These are phyloP conservation scores for Colletotrichum gigasporum DNA, from an alignment of 2,329 filamentous ascomycete species.

Conservation along the genomic window DNA sequence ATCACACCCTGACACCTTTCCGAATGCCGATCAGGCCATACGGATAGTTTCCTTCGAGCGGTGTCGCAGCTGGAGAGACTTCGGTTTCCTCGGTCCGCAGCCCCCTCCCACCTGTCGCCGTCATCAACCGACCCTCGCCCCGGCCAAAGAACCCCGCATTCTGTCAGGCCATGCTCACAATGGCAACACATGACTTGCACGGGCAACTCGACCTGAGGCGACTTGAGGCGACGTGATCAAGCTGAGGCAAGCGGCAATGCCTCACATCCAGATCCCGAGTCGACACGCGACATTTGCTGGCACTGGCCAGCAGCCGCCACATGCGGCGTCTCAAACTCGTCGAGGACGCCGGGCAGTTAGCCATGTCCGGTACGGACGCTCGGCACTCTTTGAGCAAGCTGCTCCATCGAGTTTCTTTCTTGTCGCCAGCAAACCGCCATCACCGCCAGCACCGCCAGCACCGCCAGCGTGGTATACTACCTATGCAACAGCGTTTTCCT, in stretches of 20 bases:
- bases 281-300: not conserved
- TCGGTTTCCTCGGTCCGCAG: not conserved
- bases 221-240: not conserved
- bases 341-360: not conserved
- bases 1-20: not conserved
- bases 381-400: not conserved
- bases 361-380: not conserved
- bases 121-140: not conserved
- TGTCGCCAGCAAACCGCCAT: not conserved
- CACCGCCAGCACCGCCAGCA: not conserved
- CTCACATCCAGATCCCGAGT: not conserved
- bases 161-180: not conserved
- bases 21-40: not conserved
- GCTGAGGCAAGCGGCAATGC: slow-evolving; percentile 1
- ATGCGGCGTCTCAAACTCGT: slow-evolving; percentile 7
- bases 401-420: not conserved
- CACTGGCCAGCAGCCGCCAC: slow-evolving; percentile 15
- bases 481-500: not conserved
- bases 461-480: not conserved
- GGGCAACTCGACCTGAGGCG: not conserved
- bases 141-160: not conserved
- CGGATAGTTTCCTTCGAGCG: not conserved
- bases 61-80: not conserved
- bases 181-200: slow-evolving; percentile 1
- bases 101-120: not conserved